phyloP scores from a whole-genome alignment of 179 eudicot genomes.

The Beta lomatogona region DNA sequence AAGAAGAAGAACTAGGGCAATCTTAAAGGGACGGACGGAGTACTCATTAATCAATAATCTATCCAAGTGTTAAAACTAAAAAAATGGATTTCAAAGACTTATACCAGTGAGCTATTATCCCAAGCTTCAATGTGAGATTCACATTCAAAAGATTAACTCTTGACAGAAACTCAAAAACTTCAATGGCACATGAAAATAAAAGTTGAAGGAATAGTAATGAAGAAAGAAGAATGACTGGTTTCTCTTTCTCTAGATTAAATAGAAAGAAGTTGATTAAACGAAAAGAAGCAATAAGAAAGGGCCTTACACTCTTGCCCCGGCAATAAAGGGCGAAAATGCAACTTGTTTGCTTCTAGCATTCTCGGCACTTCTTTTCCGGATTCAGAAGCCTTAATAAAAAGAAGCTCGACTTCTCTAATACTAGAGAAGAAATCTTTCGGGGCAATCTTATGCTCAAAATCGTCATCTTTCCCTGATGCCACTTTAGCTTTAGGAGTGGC shows the following conservation, averaged over 20 bases:
- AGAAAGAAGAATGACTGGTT: not conserved
- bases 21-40: too few relatives aligned
- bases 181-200: not conserved
- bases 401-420: constrained; percentile 75
- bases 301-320: constrained; percentile 67
- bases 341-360: constrained; percentile 96
- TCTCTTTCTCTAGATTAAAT: not conserved
- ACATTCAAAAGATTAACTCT: not conserved
- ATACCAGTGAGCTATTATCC: not conserved
- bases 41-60: not conserved
- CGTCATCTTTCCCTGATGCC: constrained; percentile 42
- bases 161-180: not conserved
- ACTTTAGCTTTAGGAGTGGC: constrained; percentile 44
- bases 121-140: not conserved
- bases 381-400: constrained; percentile 81
- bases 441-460: constrained; percentile 50
- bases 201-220: not conserved
- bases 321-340: constrained; percentile 83
- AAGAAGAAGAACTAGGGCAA: too few relatives aligned
- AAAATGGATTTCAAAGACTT: not conserved
- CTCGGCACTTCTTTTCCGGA: constrained; percentile 90
- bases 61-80: not conserved
- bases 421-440: constrained; percentile 71
- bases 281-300: not conserved
- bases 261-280: too few relatives aligned